Conservation (phyloP, 176 grass and related monocot genomes). For the Triticum timopheevii region DNA sequence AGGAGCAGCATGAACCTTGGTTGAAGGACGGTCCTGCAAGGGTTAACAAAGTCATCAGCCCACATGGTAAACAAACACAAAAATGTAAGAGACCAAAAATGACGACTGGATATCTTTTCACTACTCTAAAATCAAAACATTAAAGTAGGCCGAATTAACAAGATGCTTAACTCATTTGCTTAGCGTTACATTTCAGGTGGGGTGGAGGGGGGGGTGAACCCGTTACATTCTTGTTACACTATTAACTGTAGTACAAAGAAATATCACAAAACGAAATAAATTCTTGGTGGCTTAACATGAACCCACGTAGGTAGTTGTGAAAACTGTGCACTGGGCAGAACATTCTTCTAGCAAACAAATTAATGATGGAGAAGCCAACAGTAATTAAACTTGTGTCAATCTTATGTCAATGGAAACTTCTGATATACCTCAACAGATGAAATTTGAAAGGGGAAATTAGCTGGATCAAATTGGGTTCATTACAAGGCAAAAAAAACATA, state of each 20-base stretch:
- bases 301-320: not conserved
- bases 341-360: not conserved
- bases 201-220: not conserved
- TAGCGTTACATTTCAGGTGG: not conserved
- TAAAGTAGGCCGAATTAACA: not conserved
- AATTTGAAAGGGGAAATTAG: not conserved
- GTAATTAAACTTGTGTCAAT: not conserved
- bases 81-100: not conserved
- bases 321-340: not conserved
- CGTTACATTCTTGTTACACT: not conserved
- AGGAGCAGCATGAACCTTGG: conserved; percentile 51
- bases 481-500: conserved; percentile 21
- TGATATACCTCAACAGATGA: not conserved
- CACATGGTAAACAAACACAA: not conserved
- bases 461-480: not conserved
- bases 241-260: not conserved
- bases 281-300: not conserved
- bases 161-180: not conserved
- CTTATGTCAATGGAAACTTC: not conserved
- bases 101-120: not conserved
- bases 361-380: not conserved
- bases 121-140: not conserved
- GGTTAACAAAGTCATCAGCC: not conserved
- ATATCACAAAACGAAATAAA: not conserved
- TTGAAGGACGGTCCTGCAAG: conserved; percentile 49